Evolutionary conservation across 106 monocot species (phyloP), one percentile per base, ranked within the genome.

Genomic region (Triglochin maritima): DNA sequence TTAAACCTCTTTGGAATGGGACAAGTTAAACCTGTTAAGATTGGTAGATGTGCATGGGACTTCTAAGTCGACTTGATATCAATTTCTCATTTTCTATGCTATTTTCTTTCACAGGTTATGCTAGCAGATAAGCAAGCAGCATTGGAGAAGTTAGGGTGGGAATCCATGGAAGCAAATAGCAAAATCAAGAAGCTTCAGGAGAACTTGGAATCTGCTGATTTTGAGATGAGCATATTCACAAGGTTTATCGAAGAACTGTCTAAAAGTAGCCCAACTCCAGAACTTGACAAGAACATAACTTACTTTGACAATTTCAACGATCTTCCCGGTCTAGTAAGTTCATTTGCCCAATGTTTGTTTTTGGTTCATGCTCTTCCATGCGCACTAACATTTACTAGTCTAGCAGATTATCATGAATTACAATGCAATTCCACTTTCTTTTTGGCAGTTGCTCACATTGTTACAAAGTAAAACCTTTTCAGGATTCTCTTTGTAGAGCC

Each of bases 71-170:
- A 29, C 29, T 55, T 9, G 13, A 55, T 55, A 4, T 55, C 3
- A 12, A 55, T 55, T 55, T 55, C 10, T n/a, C 55, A 15, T 64
- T 5, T 15, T 47, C 46, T 62, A 46, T 29, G 2, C 46, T 3
- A 9, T 3, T 63, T 70, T 57, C 56, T 64, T 61, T 54, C 68
- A 44, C 77, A 95, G 95, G 76, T 90, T 73, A 79, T 79, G 72
- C 83, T 95, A 68, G 90, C 95, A 64, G 95, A 95, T 74, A 95
- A 90, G 71, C 90, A 95, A 73, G 90, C 95, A 63, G 65, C 81
- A 61, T 58, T 90, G 58, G 90, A 95, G 56, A 90, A 83, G 72
- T 57, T 95, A 75, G 81, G 85, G 17, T 87, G 87, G 95, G 85
- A 90, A 66, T 75, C 75, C 51, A 81, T 67, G 60, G 80, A 79